These are phyloP conservation scores for Megacollybia marginata DNA, from an alignment of 768 basidiomycete genomes.

Conservation along the genomic window DNA sequence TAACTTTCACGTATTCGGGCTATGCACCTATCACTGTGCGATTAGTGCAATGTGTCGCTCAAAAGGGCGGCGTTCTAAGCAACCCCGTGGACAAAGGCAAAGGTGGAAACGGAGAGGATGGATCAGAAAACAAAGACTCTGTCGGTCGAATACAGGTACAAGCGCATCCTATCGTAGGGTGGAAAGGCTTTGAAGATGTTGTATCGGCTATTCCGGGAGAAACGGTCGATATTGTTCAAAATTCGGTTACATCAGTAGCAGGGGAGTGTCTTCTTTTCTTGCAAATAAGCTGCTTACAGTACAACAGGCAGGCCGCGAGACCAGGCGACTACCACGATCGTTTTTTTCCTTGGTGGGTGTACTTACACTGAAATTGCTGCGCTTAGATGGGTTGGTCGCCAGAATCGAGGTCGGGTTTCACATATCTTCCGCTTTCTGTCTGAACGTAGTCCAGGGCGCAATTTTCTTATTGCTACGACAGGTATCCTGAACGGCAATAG, in stretches of 20 bases:
- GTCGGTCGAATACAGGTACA: conserved; percentile 47
- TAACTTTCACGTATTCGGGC: conserved; percentile 94
- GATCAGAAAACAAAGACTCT: conserved; percentile 15
- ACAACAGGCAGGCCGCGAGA: conserved; percentile 42
- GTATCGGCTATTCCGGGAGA: conserved; percentile 76
- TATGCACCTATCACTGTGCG: conserved; percentile 92
- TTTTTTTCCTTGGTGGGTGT: conserved; percentile 96
- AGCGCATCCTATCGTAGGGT: conserved; percentile 90
- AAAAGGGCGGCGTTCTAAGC: conserved; percentile 84
- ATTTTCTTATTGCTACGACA: conserved; percentile 86
- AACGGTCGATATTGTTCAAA: conserved; percentile 71
- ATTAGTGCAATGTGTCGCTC: conserved; percentile 87
- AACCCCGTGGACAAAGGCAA: conserved; percentile 54
- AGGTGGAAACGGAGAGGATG: conserved; percentile 37
- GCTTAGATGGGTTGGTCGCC: conserved; percentile 83
- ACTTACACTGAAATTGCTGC: conserved; percentile 98
- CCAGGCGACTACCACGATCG: conserved; percentile 73
- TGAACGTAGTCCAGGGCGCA: conserved; percentile 51
- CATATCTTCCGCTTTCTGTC: conserved; percentile 3
- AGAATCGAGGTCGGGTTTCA: conserved; percentile 59
- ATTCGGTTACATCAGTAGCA: conserved; percentile 16
- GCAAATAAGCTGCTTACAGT: neutral
- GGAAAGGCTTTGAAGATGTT: conserved; percentile 96
- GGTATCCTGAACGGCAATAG: conserved; percentile 78
- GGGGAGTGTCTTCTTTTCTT: too few species aligned